Evolutionary conservation across 495 filamentous ascomycete genomes (phyloP).

Genomic region (Clohesyomyces aquaticus): DNA sequence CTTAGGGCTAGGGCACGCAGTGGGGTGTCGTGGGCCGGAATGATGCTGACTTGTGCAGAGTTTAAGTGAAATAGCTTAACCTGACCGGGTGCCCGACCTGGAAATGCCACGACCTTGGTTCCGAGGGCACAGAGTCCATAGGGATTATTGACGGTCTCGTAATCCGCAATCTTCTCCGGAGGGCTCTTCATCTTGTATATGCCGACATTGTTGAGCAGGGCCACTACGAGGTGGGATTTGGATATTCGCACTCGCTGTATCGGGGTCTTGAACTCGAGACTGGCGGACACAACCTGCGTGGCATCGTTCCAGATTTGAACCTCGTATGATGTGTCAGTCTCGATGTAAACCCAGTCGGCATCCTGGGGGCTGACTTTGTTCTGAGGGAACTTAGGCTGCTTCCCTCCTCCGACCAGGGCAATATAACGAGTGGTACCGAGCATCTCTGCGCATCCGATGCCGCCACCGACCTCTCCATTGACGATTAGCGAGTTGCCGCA

Average conservation of each 20-base stretch:
- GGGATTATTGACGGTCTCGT: conserved; percentile 86
- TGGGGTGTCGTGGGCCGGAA: conserved; percentile 83
- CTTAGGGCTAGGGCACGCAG: conserved; percentile 82
- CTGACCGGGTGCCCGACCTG: conserved; percentile 81
- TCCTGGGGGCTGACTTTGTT: conserved; percentile 68
- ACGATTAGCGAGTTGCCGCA: conserved; percentile 13
- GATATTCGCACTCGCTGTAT: conserved; percentile 80
- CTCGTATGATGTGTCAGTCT: conserved; percentile 47
- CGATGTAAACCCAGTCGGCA: conserved; percentile 24
- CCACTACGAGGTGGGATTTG: conserved; percentile 76
- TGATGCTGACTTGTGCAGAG: conserved; percentile 86
- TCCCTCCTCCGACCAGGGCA: conserved; percentile 87
- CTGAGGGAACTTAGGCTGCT: conserved; percentile 79
- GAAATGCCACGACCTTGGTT: conserved; percentile 73
- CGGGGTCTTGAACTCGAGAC: conserved; percentile 72
- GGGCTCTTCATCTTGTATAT: conserved; percentile 79
- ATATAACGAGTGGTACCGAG: conserved; percentile 86
- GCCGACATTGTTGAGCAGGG: conserved; percentile 79
- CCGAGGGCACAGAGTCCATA: conserved; percentile 80
- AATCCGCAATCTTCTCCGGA: conserved; percentile 71
- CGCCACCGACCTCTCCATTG: conserved; percentile 77
- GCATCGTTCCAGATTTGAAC: conserved; percentile 91
- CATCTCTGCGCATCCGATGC: conserved; percentile 83
- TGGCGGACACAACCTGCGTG: conserved; percentile 72
- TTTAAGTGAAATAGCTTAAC: conserved; percentile 86